Evolutionary conservation across 768 basidiomycete species (phyloP).

Genomic region (Pulveroboletus sp.): DNA sequence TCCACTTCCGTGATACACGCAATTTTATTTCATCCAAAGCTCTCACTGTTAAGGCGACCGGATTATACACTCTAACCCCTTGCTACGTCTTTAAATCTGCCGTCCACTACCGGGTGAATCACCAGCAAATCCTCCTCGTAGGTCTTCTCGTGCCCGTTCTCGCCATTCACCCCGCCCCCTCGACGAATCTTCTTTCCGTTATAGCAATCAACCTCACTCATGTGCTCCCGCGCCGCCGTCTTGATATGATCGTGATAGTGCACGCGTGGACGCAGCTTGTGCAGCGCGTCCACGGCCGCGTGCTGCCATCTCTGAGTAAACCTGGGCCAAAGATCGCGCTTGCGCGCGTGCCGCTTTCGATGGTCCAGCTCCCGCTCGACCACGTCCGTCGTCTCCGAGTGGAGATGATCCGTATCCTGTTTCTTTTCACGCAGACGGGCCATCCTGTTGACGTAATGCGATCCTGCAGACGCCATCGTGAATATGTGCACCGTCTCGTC

Average conservation of each 20-base stretch:
- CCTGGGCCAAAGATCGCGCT: slow-evolving; percentile 21
- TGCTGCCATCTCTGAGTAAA: slow-evolving; percentile 47
- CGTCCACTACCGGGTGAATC: slow-evolving; percentile 64
- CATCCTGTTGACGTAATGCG: slow-evolving; percentile 69
- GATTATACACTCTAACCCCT: slow-evolving; percentile 23
- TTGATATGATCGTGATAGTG: slow-evolving; percentile 60
- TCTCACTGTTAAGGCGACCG: no score
- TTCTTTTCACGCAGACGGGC: slow-evolving; percentile 34
- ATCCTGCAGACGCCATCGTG: slow-evolving; percentile 42
- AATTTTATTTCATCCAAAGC: background rate
- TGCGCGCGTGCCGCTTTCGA: slow-evolving; percentile 29
- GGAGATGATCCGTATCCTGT: slow-evolving; percentile 32
- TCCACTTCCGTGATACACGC: background rate
- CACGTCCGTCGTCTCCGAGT: slow-evolving; percentile 41
- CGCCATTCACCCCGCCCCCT: slow-evolving; percentile 25
- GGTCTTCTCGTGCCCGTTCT: slow-evolving; percentile 12
- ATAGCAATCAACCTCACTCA: slow-evolving; percentile 73
- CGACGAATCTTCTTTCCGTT: slow-evolving; percentile 51
- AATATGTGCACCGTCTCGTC: background rate
- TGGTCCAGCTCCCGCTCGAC: slow-evolving; percentile 47
- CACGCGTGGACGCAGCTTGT: slow-evolving; percentile 43
- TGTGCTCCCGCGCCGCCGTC: slow-evolving; percentile 64
- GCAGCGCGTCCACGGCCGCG: slow-evolving; percentile 38
- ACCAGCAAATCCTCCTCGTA: slow-evolving; percentile 49
- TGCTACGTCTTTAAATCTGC: slow-evolving; percentile 55